These are phyloP conservation scores for Malus hybrid DNA, from an alignment of 331 rosid species.

Conservation along the genomic window DNA sequence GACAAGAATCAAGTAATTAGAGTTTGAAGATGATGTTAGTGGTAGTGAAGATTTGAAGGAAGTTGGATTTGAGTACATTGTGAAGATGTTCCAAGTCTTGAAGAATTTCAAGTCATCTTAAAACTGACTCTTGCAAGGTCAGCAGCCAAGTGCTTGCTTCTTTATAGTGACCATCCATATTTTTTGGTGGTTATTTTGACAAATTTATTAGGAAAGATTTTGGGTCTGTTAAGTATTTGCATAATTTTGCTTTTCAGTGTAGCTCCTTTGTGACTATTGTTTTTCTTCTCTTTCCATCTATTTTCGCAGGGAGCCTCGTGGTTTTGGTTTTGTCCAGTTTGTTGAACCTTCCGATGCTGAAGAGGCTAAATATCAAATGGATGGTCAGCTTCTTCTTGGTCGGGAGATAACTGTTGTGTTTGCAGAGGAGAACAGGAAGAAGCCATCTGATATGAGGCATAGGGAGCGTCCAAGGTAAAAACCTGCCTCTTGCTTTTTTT, in stretches of 20 bases:
- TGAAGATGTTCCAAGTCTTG: slow-evolving; percentile 98
- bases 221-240: slow-evolving; percentile 24
- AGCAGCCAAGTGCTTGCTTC: slow-evolving; percentile 99
- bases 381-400: slow-evolving; percentile 87
- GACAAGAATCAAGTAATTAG: slow-evolving; percentile 95
- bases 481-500: neutral
- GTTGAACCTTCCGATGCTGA: slow-evolving; percentile 96
- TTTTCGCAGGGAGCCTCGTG: slow-evolving; percentile 78
- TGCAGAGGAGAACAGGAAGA: slow-evolving; percentile 99
- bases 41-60: slow-evolving; percentile 96
- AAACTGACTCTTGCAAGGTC: slow-evolving; percentile 88
- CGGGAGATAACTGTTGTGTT: slow-evolving; percentile 94
- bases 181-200: slow-evolving; percentile 36
- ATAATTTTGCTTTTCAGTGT: slow-evolving; percentile 1
- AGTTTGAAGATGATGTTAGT: slow-evolving; percentile 87
- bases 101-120: slow-evolving; percentile 96
- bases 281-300: neutral
- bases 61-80: slow-evolving; percentile 84
- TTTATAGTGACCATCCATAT: slow-evolving; percentile 58
- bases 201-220: slow-evolving; percentile 27
- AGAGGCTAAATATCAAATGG: slow-evolving; percentile 93
- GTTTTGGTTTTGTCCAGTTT: slow-evolving; percentile 90
- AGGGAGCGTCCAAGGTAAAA: slow-evolving; percentile 62
- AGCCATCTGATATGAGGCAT: slow-evolving; percentile 84
- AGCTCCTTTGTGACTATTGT: slow-evolving; percentile 11